These are phyloP conservation scores for Kondoa malvinella DNA, from an alignment of 768 basidiomycete genomes.

Conservation along the genomic window DNA sequence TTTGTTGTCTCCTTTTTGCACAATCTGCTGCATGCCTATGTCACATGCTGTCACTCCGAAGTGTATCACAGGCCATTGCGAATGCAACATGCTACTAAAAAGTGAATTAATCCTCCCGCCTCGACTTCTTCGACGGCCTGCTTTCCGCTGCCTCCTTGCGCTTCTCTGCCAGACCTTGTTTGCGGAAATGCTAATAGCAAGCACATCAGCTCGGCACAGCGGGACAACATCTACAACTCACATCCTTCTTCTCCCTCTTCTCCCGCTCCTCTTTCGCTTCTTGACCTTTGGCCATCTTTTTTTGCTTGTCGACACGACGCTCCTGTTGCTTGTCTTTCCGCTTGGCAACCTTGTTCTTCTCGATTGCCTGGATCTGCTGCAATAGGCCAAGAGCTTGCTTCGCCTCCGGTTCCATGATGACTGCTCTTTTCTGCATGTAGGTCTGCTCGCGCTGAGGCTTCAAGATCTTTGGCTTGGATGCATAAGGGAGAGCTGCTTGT, in stretches of 20 bases:
- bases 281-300: constrained; percentile 42
- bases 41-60: too few relatives aligned
- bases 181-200: constrained; percentile 2
- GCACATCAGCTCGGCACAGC: background rate
- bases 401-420: constrained; percentile 89
- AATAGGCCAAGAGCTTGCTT: constrained; percentile 74
- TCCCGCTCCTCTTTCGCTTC: constrained; percentile 15
- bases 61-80: too few relatives aligned
- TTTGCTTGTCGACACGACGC: constrained; percentile 53
- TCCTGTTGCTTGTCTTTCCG: constrained; percentile 76
- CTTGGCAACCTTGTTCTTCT: constrained; percentile 67
- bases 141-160: background rate
- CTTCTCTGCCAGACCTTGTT: background rate
- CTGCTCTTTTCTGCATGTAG: constrained; percentile 77
- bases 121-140: background rate
- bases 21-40: too few relatives aligned
- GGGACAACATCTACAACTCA: background rate
- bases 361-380: constrained; percentile 80
- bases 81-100: too few relatives aligned
- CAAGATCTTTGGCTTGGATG: constrained; percentile 76
- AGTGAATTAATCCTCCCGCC: too few relatives aligned
- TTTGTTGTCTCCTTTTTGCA: too few relatives aligned
- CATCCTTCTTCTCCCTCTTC: constrained; percentile 19
- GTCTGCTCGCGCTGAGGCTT: constrained; percentile 42
- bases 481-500: constrained; percentile 78